Evolutionary conservation across 2,329 filamentous ascomycete genomes (phyloP).

Genomic region (Apiospora hydei): DNA sequence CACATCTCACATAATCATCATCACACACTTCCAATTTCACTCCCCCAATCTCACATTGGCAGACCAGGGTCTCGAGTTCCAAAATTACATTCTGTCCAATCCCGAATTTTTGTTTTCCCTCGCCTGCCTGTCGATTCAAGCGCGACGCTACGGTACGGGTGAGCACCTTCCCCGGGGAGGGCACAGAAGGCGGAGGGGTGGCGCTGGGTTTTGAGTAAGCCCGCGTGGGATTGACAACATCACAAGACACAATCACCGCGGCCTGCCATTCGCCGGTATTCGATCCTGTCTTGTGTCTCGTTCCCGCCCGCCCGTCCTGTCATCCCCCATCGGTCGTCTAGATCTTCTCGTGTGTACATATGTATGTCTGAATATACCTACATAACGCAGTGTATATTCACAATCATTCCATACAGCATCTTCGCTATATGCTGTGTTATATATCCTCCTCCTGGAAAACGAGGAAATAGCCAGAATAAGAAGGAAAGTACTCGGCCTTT

Average conservation of each 20-base stretch:
- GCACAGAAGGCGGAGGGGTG: not conserved
- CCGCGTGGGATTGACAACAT: conserved; percentile 20
- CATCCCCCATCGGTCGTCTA: conserved; percentile 7
- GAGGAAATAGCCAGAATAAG: not conserved
- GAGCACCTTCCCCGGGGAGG: conserved; percentile 17
- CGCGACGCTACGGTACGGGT: conserved; percentile 12
- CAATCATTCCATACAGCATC: not conserved
- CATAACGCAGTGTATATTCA: conserved; percentile 20
- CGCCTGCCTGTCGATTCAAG: not conserved
- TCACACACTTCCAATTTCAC: not conserved
- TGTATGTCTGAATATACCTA: conserved; percentile 8
- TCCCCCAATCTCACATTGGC: not conserved
- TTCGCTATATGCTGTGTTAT: not conserved
- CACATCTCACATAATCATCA: conserved; percentile 23
- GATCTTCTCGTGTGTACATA: not conserved
- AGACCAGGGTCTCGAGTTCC: not conserved
- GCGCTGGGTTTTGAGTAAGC: conserved; percentile 18
- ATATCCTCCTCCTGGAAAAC: not conserved
- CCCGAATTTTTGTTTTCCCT: not conserved
- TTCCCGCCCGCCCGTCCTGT: conserved; percentile 13
- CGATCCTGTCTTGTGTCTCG: conserved; percentile 12
- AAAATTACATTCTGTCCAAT: conserved; percentile 13
- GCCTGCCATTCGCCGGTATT: not conserved
- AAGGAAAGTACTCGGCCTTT: not conserved
- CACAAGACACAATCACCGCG: conserved; percentile 14